Evolutionary conservation across 257 asterid species (phyloP).

Genomic region (Rhazya stricta): DNA sequence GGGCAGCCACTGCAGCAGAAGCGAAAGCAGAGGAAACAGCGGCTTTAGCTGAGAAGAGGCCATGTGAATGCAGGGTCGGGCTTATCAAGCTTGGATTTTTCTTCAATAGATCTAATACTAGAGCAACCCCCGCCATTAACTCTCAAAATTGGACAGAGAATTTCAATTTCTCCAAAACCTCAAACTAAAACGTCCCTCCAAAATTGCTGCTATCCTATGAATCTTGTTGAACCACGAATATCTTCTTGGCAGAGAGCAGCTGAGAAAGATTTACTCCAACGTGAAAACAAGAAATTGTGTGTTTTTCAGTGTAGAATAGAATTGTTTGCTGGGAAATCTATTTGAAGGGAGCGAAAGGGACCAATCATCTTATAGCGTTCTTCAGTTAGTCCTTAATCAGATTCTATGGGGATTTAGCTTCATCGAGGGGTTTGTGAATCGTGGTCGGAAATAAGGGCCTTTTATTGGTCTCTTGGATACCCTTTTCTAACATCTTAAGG

Average conservation of each 20-base stretch:
- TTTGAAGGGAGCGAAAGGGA: not conserved
- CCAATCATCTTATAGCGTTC: not conserved
- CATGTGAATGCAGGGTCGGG: constrained; percentile 40
- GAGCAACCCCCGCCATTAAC: constrained; percentile 54
- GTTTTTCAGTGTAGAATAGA: not conserved
- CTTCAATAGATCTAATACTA: constrained; percentile 52
- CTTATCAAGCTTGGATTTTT: constrained; percentile 43
- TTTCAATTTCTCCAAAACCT: constrained; percentile 6
- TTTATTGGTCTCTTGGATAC: not conserved
- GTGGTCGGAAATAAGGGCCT: not conserved
- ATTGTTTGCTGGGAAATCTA: not conserved
- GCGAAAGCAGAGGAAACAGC: constrained; percentile 46
- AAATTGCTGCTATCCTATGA: not conserved
- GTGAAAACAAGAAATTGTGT: not conserved
- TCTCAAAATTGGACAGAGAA: not conserved
- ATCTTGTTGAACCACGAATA: not conserved
- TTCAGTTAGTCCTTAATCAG: not conserved
- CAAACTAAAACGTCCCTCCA: not conserved
- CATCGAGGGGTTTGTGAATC: no score
- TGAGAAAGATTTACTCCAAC: not conserved
- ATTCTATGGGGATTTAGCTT: not conserved
- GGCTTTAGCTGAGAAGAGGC: constrained; percentile 39
- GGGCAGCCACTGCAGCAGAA: constrained; percentile 42
- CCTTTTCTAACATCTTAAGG: no score
- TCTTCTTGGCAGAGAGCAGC: not conserved